Conservation (phyloP, 164 flowering plant species). For the Vitis rotundifolia region DNA sequence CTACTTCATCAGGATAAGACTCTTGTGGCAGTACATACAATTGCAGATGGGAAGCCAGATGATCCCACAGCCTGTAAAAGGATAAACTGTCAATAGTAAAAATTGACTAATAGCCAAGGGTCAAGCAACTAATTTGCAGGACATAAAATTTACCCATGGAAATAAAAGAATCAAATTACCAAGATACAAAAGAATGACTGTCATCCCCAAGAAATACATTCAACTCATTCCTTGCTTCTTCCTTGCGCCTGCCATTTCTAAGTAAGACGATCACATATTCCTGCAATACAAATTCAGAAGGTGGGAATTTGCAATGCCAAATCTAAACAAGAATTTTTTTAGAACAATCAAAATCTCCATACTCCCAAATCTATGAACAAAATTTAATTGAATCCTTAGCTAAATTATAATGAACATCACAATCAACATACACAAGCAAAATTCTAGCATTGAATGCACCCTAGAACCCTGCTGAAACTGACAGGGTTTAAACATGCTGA, state of each 20-base stretch:
- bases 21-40: slow-evolving; percentile 53
- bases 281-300: slow-evolving; percentile 40
- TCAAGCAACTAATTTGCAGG: background rate
- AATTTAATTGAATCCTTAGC: no score
- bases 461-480: no score
- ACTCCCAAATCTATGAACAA: background rate
- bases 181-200: slow-evolving; percentile 72
- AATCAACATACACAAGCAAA: no score
- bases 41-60: slow-evolving; percentile 60
- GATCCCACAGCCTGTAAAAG: slow-evolving; percentile 87
- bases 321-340: background rate
- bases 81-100: slow-evolving; percentile 3
- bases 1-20: slow-evolving; percentile 34
- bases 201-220: slow-evolving; percentile 93
- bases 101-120: background rate
- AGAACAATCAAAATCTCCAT: background rate
- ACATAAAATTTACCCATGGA: background rate
- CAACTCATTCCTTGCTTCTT: slow-evolving; percentile 83
- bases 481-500: no score
- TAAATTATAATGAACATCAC: no score
- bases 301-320: background rate
- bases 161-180: slow-evolving; percentile 42
- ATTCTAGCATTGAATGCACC: no score
- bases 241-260: slow-evolving; percentile 82
- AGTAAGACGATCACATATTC: slow-evolving; percentile 93